These are phyloP conservation scores for Candida germanica DNA, from an alignment of 805 yeast genomes.

Conservation along the genomic window DNA sequence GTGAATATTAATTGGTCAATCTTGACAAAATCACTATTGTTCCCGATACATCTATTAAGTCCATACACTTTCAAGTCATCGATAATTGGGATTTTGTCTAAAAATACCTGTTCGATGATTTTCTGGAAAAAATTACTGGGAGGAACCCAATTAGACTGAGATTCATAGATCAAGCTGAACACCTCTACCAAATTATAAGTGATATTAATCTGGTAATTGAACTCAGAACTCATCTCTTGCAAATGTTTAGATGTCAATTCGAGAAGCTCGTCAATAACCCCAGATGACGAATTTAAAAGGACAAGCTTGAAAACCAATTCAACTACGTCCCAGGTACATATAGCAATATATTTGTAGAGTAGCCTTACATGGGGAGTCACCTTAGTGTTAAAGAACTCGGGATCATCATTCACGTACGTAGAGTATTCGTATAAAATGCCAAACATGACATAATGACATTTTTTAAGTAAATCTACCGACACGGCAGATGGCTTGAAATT, in stretches of 20 bases:
- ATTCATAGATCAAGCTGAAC: slow-evolving; percentile 37
- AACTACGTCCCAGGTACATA: slow-evolving; percentile 53
- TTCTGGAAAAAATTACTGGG: slow-evolving; percentile 13
- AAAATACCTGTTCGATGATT: slow-evolving; percentile 32
- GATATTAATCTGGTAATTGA: slow-evolving; percentile 43
- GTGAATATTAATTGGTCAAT: slow-evolving; percentile 43
- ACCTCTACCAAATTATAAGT: slow-evolving; percentile 54
- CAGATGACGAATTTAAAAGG: slow-evolving; percentile 3
- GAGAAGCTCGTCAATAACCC: slow-evolving; percentile 1
- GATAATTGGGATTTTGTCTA: slow-evolving; percentile 40
- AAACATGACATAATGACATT: slow-evolving; percentile 16
- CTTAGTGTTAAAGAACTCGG: slow-evolving; percentile 9
- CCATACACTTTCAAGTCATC: slow-evolving; percentile 50
- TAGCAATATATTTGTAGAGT: slow-evolving; percentile 48
- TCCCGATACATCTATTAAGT: slow-evolving; percentile 52
- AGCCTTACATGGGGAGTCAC: slow-evolving; percentile 10
- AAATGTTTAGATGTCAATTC: background rate
- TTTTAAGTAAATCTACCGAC: slow-evolving; percentile 25
- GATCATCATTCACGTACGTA: slow-evolving; percentile 15
- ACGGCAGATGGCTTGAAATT: slow-evolving; percentile 65
- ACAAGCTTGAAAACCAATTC: slow-evolving; percentile 38
- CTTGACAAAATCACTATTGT: slow-evolving; percentile 41
- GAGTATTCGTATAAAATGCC: slow-evolving; percentile 17
- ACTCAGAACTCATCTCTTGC: slow-evolving; percentile 7
- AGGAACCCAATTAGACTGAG: slow-evolving; percentile 10